These are phyloP conservation scores for Lentinula boryana DNA, from an alignment of 768 basidiomycete genomes.

Conservation along the genomic window DNA sequence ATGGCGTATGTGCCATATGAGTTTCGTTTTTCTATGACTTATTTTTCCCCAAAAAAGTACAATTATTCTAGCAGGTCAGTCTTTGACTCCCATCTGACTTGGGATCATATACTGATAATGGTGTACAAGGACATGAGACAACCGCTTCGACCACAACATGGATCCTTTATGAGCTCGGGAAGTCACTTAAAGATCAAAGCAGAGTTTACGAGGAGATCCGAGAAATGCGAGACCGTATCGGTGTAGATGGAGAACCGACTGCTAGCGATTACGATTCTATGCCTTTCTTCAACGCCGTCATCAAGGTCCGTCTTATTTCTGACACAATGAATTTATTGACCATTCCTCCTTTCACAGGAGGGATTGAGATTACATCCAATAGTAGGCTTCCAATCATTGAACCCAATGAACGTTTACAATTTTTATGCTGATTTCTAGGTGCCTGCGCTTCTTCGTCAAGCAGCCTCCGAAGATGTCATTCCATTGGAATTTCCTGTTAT, in stretches of 20 bases:
- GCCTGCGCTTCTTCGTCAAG: not conserved
- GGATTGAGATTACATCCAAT: constrained; percentile 24
- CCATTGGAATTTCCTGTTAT: constrained; percentile 50
- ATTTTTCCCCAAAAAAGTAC: constrained; percentile 17
- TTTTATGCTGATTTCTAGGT: not conserved
- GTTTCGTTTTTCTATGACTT: not conserved
- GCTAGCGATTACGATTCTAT: constrained; percentile 25
- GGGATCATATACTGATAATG: not conserved
- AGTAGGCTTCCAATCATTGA: constrained; percentile 1
- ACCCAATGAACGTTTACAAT: not conserved
- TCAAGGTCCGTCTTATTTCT: constrained; percentile 13
- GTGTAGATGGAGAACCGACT: constrained; percentile 11
- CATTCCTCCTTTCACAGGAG: constrained; percentile 16
- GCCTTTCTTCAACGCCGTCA: constrained; percentile 20
- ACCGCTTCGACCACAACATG: constrained; percentile 48
- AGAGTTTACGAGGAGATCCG: constrained; percentile 56
- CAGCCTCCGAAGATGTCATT: constrained; percentile 41
- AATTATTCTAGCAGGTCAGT: constrained; percentile 37
- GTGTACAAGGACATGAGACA: constrained; percentile 39
- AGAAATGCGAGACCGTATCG: constrained; percentile 11
- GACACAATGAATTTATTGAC: not conserved
- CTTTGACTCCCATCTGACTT: not conserved
- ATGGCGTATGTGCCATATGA: constrained; percentile 24
- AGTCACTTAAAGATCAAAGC: constrained; percentile 49
- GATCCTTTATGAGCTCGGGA: constrained; percentile 57